phyloP scores from a whole-genome alignment of 805 yeast genomes.

The Candida glaebosa region DNA sequence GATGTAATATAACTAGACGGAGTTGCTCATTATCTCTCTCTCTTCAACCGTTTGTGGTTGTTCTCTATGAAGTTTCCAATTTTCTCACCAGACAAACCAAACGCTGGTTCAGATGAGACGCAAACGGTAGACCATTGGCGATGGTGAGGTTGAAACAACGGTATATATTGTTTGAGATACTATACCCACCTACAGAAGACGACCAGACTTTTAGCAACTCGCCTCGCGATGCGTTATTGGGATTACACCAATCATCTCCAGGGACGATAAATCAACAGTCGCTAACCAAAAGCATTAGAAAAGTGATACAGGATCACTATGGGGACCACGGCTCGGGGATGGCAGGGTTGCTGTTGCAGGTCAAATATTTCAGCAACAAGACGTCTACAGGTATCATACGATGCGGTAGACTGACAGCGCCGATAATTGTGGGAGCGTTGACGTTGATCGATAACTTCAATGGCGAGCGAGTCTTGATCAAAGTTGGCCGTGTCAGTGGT shows the following conservation, averaged over 20 bases:
- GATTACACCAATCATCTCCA: constrained; percentile 52
- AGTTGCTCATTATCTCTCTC: background rate
- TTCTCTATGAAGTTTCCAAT: background rate
- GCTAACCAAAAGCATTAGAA: constrained; percentile 52
- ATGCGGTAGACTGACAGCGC: constrained; percentile 63
- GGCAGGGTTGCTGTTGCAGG: constrained; percentile 53
- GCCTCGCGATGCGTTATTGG: constrained; percentile 36
- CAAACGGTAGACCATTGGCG: background rate
- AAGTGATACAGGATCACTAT: constrained; percentile 56
- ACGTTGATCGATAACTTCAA: constrained; percentile 51
- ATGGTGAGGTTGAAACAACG: constrained; percentile 91
- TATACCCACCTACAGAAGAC: constrained; percentile 51
- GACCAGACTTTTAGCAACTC: constrained; percentile 24
- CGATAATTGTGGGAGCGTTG: constrained; percentile 65
- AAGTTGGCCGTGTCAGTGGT: constrained; percentile 74
- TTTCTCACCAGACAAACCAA: background rate
- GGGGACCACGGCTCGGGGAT: constrained; percentile 79
- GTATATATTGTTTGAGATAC: constrained; percentile 75
- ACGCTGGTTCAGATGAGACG: background rate
- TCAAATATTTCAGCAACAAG: constrained; percentile 76
- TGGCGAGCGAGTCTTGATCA: constrained; percentile 48
- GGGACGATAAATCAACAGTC: constrained; percentile 44
- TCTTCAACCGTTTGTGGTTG: background rate
- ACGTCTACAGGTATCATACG: constrained; percentile 85
- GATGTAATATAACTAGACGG: background rate